Evolutionary conservation across 495 filamentous ascomycete genomes (phyloP).

Genomic region (Neurospora discreta): DNA sequence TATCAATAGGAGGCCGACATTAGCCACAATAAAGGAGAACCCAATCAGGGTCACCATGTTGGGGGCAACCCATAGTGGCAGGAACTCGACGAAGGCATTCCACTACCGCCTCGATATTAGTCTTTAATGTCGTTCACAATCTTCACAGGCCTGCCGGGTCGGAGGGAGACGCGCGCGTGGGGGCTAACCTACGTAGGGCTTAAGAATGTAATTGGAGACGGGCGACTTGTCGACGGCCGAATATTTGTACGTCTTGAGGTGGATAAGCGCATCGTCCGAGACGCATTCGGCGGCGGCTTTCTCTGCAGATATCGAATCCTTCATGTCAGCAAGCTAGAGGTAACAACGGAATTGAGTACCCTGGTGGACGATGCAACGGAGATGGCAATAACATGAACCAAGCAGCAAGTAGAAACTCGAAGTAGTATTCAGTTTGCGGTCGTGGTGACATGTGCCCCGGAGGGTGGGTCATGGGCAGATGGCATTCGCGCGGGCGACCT

Average conservation of each 20-base stretch:
- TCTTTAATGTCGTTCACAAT: not conserved
- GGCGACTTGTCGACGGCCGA: slow-evolving; percentile 94
- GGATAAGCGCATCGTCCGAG: slow-evolving; percentile 52
- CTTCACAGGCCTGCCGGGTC: not conserved
- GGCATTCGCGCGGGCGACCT: not conserved
- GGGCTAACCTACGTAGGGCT: slow-evolving; percentile 70
- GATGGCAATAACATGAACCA: slow-evolving; percentile 3
- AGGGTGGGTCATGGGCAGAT: not conserved
- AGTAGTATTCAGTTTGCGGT: not conserved
- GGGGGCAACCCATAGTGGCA: slow-evolving; percentile 92
- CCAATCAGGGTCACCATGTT: slow-evolving; percentile 96
- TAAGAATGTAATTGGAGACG: slow-evolving; percentile 85
- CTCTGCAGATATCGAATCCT: slow-evolving; percentile 21
- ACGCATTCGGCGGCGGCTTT: slow-evolving; percentile 44
- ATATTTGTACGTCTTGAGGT: slow-evolving; percentile 94
- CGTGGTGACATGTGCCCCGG: not conserved
- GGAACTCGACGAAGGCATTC: slow-evolving; percentile 88
- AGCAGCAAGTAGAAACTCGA: not conserved
- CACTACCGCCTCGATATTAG: slow-evolving; percentile 45
- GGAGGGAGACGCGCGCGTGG: not conserved
- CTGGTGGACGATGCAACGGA: slow-evolving; percentile 3
- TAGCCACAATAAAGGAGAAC: slow-evolving; percentile 85
- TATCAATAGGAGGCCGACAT: slow-evolving; percentile 68
- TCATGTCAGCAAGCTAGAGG: slow-evolving; percentile 13
- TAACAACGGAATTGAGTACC: slow-evolving; percentile 1